Base-by-base conservation (phyloP, 2,329 filamentous ascomycete genomes). In the Cladosporium velox region DNA sequence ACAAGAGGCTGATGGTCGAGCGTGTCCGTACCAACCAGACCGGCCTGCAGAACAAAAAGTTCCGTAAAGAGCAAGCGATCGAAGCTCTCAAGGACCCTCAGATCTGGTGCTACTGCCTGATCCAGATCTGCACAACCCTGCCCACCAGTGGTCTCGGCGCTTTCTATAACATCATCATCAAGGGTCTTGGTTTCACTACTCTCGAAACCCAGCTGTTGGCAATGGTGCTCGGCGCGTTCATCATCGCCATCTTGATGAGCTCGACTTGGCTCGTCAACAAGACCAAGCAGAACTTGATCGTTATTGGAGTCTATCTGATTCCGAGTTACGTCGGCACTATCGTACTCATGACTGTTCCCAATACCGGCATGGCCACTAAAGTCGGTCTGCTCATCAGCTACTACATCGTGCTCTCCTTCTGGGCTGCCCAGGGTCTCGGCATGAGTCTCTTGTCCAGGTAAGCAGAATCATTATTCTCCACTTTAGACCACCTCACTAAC, bases 381-480 rank as follows among this genome's bases (percentile, higher is more conserved):
- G 83, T 88, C 32, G 90, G 90, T 6, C 82, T 93, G 0, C 79
- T 92, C 15, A 86, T 92, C 72, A 86, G 84, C 72, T 93, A 92
- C 81, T 93, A 92, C 79, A 89, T 92, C 68, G 89, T 87, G 0
- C 83, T 92, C 21, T 91, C 88, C 5, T 93, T 93, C 84, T 92
- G 90, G 90, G 88, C 90, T 0, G 89, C 89, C 0, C 72, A 75
- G 49, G 72, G 70, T 61, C 65, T 76, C 14, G 70, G 72, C 28
- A 74, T 74, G 72, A 66, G 65, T 64, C 63, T 72, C 44, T 63
- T 72, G 12, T 67, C 68, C 12, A 55, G 57, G 55, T 59, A 44
- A 30, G 64, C n/a, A 47, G n/a, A 47, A 11, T 3, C n/a, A 47
- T 4, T 5, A 10, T 15, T 84, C 11, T 92, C 81, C 86, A 18